These are phyloP conservation scores for Fraxinus albicans DNA, from an alignment of 305 asterid species.

Conservation along the genomic window DNA sequence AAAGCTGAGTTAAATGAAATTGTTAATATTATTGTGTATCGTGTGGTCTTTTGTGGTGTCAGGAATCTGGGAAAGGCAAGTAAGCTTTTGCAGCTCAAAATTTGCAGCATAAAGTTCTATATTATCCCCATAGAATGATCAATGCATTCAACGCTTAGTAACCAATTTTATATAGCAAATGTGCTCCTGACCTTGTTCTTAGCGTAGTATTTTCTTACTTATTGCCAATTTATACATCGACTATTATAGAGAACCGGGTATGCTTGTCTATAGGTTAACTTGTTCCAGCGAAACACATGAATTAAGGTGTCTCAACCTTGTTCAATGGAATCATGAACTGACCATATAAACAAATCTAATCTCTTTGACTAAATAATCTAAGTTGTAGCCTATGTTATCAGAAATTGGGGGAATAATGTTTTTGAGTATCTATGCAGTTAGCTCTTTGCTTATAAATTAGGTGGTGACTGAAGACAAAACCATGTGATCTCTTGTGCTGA, in stretches of 20 bases:
- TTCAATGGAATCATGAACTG: background rate
- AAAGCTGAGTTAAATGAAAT: background rate
- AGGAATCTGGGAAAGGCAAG: background rate
- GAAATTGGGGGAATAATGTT: conserved; percentile 9
- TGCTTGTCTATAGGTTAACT: background rate
- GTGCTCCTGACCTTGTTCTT: background rate
- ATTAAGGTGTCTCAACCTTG: background rate
- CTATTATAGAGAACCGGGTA: background rate
- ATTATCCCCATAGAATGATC: background rate
- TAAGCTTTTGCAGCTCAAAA: background rate
- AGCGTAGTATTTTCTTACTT: background rate
- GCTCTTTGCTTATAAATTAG: background rate
- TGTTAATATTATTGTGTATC: background rate
- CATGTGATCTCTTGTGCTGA: background rate
- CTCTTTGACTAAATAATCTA: background rate
- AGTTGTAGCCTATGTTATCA: background rate
- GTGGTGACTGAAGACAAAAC: background rate
- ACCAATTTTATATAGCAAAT: background rate
- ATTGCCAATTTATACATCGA: background rate
- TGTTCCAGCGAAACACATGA: background rate
- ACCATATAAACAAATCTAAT: background rate
- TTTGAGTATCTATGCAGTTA: background rate
- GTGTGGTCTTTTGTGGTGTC: background rate
- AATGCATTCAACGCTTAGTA: background rate
- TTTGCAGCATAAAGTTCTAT: background rate